These are phyloP conservation scores for Neopestalotiopsis rosae DNA, from an alignment of 2,329 filamentous ascomycete genomes.

Conservation along the genomic window DNA sequence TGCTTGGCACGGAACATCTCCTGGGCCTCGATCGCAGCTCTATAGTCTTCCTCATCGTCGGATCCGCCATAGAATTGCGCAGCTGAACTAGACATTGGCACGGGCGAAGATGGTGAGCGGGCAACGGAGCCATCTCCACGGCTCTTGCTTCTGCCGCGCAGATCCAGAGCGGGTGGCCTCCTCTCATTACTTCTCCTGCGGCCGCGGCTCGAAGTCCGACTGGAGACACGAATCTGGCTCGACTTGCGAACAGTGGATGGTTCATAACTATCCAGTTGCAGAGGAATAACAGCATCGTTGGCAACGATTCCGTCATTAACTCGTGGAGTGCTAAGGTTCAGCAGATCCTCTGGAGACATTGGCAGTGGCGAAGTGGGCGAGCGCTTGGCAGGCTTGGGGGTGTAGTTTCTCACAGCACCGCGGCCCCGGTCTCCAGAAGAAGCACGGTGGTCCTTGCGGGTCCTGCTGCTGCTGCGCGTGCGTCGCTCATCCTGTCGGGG, in stretches of 20 bases:
- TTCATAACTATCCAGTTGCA: conserved; percentile 41
- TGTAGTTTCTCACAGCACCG: conserved; percentile 65
- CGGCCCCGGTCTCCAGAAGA: conserved; percentile 74
- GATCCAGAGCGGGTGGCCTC: conserved; percentile 48
- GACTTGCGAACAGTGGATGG: conserved; percentile 52
- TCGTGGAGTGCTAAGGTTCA: conserved; percentile 61
- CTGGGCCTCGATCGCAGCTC: conserved; percentile 56
- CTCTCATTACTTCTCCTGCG: conserved; percentile 54
- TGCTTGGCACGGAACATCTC: conserved; percentile 62
- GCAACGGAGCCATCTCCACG: conserved; percentile 63
- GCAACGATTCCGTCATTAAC: conserved; percentile 32
- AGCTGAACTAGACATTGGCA: conserved; percentile 71
- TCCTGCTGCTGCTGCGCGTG: conserved; percentile 49
- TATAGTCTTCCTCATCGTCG: conserved; percentile 70
- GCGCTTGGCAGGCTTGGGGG: conserved; percentile 74
- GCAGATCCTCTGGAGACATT: conserved; percentile 89
- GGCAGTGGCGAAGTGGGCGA: conserved; percentile 92
- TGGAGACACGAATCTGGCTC: conserved; percentile 40
- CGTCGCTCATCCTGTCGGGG: conserved; percentile 49
- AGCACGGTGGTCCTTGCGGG: conserved; percentile 59
- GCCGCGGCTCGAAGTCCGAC: conserved; percentile 55
- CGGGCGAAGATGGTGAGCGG: conserved; percentile 80
- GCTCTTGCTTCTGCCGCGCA: conserved; percentile 67
- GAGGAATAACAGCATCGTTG: conserved; percentile 27
- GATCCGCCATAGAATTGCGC: conserved; percentile 56